Evolutionary conservation across 1,284 basidiomycete genomes (phyloP), one percentile per base, ranked within the genome.

Genomic region (Pascua sp.): DNA sequence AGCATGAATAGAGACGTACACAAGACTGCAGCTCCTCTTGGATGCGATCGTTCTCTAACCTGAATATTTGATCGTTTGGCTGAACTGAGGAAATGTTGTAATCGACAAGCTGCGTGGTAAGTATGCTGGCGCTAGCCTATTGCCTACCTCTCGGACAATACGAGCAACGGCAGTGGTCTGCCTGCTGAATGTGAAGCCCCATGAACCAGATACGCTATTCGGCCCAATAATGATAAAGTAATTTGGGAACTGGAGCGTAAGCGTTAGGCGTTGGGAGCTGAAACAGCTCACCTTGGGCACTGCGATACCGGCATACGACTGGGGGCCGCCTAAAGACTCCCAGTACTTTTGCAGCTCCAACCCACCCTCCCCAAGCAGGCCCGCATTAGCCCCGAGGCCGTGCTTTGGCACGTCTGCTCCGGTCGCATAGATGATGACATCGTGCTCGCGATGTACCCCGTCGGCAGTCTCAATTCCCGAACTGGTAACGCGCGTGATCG

Each of bases 191-290:
- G 62, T 61, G 48, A 41, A 64, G 1, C 64, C 64, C 64, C 64
- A 66, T n/a, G 50, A 53, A 4, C 56, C 58, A 13, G 55, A 47
- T 16, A 60, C 42, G 37, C 60, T 60, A 52, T 66, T 66, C 5
- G 64, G 62, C 2, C 64, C 64, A 32, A 66, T 48, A 15, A 61
- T 52, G 18, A 46, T 51, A 46, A 66, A 66, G 42, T 56, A 53
- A 52, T 66, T 63, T 11, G 64, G 62, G 41, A 58, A 66, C 51
- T 60, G 43, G 16, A 18, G 46, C 49, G 42, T 32, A 32, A 32
- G 24, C 24, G 24, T 32, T 32, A 32, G 24, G 7, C 3, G 7
- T 32, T 32, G 24, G 24, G 7, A 5, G 13, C 2, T 44, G n/a
- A 18, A 12, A 32, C 24, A 32, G 24, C 24, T 32, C 24, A 32